phyloP scores from a whole-genome alignment of 352 stramenopile species.

The Sclerospora graminicola region DNA sequence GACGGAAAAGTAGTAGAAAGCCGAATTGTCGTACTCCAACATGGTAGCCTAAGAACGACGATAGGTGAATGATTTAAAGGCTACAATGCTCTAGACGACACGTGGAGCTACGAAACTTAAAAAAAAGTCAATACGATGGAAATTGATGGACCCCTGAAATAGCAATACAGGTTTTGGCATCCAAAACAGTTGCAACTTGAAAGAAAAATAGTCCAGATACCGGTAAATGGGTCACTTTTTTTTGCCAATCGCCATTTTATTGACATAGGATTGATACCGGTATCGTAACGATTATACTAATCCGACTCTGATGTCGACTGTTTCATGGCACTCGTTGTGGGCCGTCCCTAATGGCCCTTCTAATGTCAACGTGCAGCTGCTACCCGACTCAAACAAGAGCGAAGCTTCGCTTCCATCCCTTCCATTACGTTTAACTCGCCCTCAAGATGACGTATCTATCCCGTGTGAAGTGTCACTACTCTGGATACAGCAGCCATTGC shows the following conservation, averaged over 20 bases:
- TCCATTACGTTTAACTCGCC: conserved; percentile 14
- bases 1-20: conserved; percentile 99
- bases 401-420: conserved; percentile 7
- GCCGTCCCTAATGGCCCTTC: not conserved
- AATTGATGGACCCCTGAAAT: not conserved
- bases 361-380: conserved; percentile 5
- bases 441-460: conserved; percentile 1
- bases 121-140: not conserved
- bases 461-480: conserved; percentile 40
- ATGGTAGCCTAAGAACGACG: conserved; percentile 31
- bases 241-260: too few relatives aligned
- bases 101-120: conserved; percentile 14
- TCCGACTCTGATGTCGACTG: conserved; percentile 10
- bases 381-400: not conserved
- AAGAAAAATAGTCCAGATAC: not conserved
- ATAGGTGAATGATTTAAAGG: conserved; percentile 10
- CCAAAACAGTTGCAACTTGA: not conserved
- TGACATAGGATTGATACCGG: too few relatives aligned
- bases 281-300: too few relatives aligned
- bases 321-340: conserved; percentile 21
- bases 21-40: conserved; percentile 99
- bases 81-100: conserved; percentile 9
- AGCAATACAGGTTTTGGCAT: too few relatives aligned
- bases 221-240: not conserved
- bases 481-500: conserved; percentile 24